Evolutionary conservation across 2,329 filamentous ascomycete species (phyloP).

Genomic region (Shiraia sp.): DNA sequence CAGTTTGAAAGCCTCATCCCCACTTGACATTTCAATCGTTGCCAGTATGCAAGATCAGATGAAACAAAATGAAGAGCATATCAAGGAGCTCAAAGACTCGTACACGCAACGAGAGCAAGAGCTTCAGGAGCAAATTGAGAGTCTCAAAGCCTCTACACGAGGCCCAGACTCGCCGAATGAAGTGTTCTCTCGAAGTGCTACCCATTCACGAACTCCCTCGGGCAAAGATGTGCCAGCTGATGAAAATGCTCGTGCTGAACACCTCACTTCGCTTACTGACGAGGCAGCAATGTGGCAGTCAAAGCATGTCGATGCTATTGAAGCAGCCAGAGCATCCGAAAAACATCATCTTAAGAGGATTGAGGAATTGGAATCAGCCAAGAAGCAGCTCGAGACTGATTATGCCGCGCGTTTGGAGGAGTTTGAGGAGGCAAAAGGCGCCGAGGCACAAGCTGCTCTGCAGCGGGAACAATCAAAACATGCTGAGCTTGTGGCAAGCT

Average conservation of each 20-base stretch:
- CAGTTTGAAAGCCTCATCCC: conserved; percentile 77
- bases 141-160: conserved; percentile 62
- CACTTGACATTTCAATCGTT: conserved; percentile 90
- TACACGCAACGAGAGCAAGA: conserved; percentile 77
- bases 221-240: conserved; percentile 21
- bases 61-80: conserved; percentile 78
- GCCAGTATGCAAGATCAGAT: conserved; percentile 86
- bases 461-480: conserved; percentile 49
- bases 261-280: conserved; percentile 67
- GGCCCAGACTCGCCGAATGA: conserved; percentile 18
- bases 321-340: conserved; percentile 73
- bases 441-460: conserved; percentile 35
- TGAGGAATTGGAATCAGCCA: conserved; percentile 69
- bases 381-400: conserved; percentile 45
- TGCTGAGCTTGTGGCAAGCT: conserved; percentile 57
- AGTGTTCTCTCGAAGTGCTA: conserved; percentile 17
- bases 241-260: conserved; percentile 53
- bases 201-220: conserved; percentile 8
- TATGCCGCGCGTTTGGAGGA: conserved; percentile 35
- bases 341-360: conserved; percentile 73
- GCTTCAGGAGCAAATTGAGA: conserved; percentile 71
- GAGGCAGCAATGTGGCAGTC: conserved; percentile 76
- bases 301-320: conserved; percentile 73
- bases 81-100: conserved; percentile 71
- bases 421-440: conserved; percentile 34